Evolutionary conservation across 2,329 filamentous ascomycete species (phyloP).

Genomic region (Periconia sp.): DNA sequence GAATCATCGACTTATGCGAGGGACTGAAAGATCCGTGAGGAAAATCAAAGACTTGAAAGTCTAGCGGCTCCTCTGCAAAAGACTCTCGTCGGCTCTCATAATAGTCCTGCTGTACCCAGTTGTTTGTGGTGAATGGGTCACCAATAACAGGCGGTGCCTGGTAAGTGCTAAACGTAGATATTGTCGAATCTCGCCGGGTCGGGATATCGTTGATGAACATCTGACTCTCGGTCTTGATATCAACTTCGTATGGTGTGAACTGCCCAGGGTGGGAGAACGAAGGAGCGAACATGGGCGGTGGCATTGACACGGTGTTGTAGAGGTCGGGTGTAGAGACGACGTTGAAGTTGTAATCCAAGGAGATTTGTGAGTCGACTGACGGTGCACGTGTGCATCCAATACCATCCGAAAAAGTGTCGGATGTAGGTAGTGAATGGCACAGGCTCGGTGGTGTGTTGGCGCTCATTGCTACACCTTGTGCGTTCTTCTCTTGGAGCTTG

Average conservation of each 20-base stretch:
- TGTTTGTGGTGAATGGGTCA: constrained; percentile 69
- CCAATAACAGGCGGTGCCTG: constrained; percentile 77
- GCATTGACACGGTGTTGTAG: constrained; percentile 66
- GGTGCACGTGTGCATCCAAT: constrained; percentile 72
- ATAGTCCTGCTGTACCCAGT: constrained; percentile 75
- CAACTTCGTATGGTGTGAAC: constrained; percentile 85
- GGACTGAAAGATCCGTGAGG: constrained; percentile 67
- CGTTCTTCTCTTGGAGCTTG: constrained; percentile 87
- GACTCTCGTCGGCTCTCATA: constrained; percentile 73
- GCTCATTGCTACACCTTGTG: constrained; percentile 56
- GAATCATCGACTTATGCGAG: constrained; percentile 73
- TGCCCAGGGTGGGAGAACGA: constrained; percentile 61
- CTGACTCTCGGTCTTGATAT: constrained; percentile 93
- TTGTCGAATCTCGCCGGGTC: constrained; percentile 81
- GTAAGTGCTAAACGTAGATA: constrained; percentile 92
- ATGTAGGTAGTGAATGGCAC: constrained; percentile 81
- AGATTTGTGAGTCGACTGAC: constrained; percentile 82
- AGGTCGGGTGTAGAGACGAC: constrained; percentile 61
- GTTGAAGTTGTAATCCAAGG: constrained; percentile 69
- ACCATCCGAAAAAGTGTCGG: constrained; percentile 78
- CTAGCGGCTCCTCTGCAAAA: constrained; percentile 61
- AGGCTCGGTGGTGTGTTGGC: constrained; percentile 75
- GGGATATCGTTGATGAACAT: constrained; percentile 93
- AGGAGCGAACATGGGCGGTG: constrained; percentile 54
- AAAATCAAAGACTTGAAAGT: constrained; percentile 85